Evolutionary conservation across 345 rosid genomes (phyloP).

Genomic region (Cardamine occulta): DNA sequence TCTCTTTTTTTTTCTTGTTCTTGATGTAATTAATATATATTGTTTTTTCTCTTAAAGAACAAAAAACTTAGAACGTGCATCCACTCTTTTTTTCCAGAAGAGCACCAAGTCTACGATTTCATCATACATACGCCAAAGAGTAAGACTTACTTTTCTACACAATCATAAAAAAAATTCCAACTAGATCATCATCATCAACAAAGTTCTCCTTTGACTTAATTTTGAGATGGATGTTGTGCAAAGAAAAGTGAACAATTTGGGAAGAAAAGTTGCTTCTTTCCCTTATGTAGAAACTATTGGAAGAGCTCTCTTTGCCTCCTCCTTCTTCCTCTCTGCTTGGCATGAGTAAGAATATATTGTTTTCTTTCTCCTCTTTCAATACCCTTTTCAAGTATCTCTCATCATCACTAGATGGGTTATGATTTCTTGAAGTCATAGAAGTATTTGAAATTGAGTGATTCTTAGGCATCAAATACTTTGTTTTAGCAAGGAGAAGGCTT

Average conservation of each 20-base stretch:
- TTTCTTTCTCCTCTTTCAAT: neutral
- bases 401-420: no score
- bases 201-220: neutral
- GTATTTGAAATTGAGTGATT: no score
- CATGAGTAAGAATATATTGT: conserved; percentile 24
- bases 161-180: no score
- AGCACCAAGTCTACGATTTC: conserved; percentile 9
- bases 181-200: neutral
- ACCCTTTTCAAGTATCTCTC: no score
- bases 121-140: conserved; percentile 8
- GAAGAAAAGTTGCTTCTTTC: conserved; percentile 38
- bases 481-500: neutral
- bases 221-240: conserved; percentile 43
- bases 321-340: conserved; percentile 44
- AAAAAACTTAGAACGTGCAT: conserved; percentile 22
- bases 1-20: neutral
- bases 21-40: neutral
- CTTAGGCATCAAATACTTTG: neutral
- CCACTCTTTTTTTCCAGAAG: neutral
- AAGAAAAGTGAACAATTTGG: conserved; percentile 37
- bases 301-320: conserved; percentile 43
- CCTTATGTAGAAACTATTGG: conserved; percentile 40
- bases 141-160: conserved; percentile 7
- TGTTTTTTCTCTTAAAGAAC: neutral
- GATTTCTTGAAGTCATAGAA: no score